Percentiles rank a stretch among this genome's conserved stretches.
phyloP scores from a whole-genome alignment of 2,329 filamentous ascomycete genomes.

The Ampelomyces quisqualis region DNA sequence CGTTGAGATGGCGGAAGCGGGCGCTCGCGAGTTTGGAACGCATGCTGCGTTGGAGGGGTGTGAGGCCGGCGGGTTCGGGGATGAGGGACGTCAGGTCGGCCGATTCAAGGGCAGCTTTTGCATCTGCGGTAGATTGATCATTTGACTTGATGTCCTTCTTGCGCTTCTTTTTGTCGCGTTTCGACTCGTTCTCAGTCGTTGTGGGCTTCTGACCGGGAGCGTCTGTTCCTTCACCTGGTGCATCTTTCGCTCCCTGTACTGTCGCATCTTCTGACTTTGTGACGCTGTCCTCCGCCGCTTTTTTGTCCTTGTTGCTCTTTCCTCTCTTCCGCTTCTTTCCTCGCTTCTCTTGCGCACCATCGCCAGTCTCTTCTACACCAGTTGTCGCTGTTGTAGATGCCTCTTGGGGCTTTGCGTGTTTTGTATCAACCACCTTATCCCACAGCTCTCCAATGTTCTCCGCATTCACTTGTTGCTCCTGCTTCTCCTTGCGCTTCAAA shows the following conservation, averaged over 20 bases:
- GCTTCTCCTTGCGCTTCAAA: constrained; percentile 56
- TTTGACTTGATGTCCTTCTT: constrained; percentile 37
- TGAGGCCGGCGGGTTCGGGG: constrained; percentile 63
- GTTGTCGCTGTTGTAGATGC: constrained; percentile 61
- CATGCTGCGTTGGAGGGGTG: constrained; percentile 91
- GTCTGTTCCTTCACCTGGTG: constrained; percentile 10
- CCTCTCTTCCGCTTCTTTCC: constrained; percentile 37
- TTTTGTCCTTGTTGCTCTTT: constrained; percentile 27
- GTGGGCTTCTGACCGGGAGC: constrained; percentile 12
- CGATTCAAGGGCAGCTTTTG: constrained; percentile 28
- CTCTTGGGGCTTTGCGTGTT: constrained; percentile 49
- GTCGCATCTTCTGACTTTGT: constrained; percentile 15
- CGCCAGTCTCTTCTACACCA: constrained; percentile 28
- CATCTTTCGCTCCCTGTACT: constrained; percentile 25
- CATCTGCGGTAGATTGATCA: constrained; percentile 7
- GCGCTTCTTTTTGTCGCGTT: constrained; percentile 40
- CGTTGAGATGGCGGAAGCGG: constrained; percentile 95
- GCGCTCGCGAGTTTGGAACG: constrained; percentile 90
- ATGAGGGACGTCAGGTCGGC: constrained; percentile 36
- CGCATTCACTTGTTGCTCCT: constrained; percentile 80
- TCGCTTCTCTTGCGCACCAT: constrained; percentile 41
- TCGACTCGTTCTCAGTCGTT: constrained; percentile 22
- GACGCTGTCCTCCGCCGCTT: constrained; percentile 27
- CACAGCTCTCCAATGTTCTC: constrained; percentile 53
- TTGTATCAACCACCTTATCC: constrained; percentile 49